These are phyloP conservation scores for Coprinellus micaceus DNA, from an alignment of 768 basidiomycete genomes.

Conservation along the genomic window DNA sequence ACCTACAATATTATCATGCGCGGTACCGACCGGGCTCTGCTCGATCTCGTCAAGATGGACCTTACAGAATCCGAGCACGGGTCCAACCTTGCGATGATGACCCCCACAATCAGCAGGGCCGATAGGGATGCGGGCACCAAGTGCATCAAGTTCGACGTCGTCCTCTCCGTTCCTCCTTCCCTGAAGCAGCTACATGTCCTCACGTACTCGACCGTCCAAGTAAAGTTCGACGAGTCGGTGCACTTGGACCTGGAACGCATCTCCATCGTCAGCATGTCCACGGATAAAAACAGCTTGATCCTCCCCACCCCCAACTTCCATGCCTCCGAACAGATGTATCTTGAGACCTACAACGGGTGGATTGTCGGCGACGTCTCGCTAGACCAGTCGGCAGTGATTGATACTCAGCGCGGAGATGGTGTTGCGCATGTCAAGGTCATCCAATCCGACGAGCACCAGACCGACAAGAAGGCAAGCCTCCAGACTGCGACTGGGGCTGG, in stretches of 20 bases:
- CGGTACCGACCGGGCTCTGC: conserved; percentile 36
- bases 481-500: conserved; percentile 52
- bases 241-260: conserved; percentile 41
- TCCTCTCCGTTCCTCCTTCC: conserved; percentile 45
- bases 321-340: conserved; percentile 30
- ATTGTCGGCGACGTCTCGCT: conserved; percentile 57
- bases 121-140: conserved; percentile 12
- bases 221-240: conserved; percentile 46
- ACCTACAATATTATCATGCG: conserved; percentile 48
- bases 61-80: conserved; percentile 32
- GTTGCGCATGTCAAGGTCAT: conserved; percentile 45
- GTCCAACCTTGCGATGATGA: conserved; percentile 38
- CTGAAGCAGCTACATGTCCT: conserved; percentile 47
- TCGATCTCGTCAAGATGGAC: conserved; percentile 35
- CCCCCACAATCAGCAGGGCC: conserved; percentile 25
- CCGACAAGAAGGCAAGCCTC: conserved; percentile 31
- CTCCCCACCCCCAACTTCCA: conserved; percentile 39
- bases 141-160: conserved; percentile 57
- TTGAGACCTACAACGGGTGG: conserved; percentile 53
- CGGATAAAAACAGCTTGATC: conserved; percentile 41
- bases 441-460: conserved; percentile 32
- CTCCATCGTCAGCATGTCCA: conserved; percentile 39
- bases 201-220: conserved; percentile 42
- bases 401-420: conserved; percentile 50
- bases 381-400: conserved; percentile 36